Evolutionary conservation across 2,329 filamentous ascomycete species (phyloP).

Genomic region (Lachnellula arida): DNA sequence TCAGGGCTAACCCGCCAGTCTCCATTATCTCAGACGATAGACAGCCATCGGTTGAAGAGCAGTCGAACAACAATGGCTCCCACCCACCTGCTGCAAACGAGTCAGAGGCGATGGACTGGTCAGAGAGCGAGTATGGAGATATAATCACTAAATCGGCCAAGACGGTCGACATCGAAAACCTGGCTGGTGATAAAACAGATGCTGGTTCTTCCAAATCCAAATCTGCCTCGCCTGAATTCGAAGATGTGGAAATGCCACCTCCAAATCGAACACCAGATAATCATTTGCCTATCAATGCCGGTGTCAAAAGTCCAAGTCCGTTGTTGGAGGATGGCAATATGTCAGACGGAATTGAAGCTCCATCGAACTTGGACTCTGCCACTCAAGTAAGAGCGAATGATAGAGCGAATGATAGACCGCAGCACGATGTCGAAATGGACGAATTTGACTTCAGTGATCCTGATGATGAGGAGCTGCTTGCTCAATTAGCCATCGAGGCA

Average conservation of each 20-base stretch:
- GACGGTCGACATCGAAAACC: not conserved
- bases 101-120: constrained; percentile 42
- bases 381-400: constrained; percentile 16
- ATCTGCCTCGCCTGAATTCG: constrained; percentile 45
- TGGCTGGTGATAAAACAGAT: constrained; percentile 3
- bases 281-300: not conserved
- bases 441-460: constrained; percentile 67
- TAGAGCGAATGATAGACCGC: too few species aligned
- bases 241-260: constrained; percentile 42
- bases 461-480: constrained; percentile 85
- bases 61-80: not conserved
- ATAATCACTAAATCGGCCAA: constrained; percentile 14
- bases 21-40: constrained; percentile 26
- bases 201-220: constrained; percentile 21
- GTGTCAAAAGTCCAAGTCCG: constrained; percentile 16
- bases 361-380: constrained; percentile 18
- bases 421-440: constrained; percentile 42
- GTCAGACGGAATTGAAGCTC: constrained; percentile 5
- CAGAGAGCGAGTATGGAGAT: constrained; percentile 44
- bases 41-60: constrained; percentile 1
- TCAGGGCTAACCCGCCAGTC: constrained; percentile 25
- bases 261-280: not conserved
- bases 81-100: constrained; percentile 1
- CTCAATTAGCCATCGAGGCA: constrained; percentile 81
- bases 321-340: constrained; percentile 25